Conservation (phyloP, 176 grass and related monocot species). For the Zizania latifolia region DNA sequence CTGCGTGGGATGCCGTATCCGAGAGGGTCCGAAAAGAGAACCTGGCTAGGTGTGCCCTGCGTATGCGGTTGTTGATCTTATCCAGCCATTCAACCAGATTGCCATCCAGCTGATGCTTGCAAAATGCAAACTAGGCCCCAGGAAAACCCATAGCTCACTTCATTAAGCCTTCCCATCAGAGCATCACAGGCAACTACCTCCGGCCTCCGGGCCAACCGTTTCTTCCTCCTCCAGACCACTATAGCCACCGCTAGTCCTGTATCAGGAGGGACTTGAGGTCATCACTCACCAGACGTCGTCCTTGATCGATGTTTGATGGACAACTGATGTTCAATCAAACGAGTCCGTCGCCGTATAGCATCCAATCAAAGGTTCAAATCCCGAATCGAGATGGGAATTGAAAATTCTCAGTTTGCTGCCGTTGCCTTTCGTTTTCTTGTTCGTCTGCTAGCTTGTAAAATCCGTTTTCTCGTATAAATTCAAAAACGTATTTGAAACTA, state of each 20-base stretch:
- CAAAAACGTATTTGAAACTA: too few species aligned
- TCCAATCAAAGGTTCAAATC: not conserved
- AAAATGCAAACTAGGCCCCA: not conserved
- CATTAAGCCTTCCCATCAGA: not conserved
- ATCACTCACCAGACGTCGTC: not conserved
- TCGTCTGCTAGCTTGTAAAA: too few species aligned
- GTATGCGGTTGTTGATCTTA: too few species aligned
- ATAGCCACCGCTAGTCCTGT: too few species aligned
- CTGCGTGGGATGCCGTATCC: too few species aligned
- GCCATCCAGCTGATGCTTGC: not conserved
- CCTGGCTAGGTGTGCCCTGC: too few species aligned
- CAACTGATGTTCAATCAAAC: not conserved
- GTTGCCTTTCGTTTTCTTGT: not conserved
- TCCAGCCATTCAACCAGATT: too few species aligned
- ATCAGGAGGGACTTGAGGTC: not conserved
- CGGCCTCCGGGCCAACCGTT: not conserved
- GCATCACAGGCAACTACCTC: not conserved
- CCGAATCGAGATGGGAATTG: not conserved
- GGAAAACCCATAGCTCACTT: not conserved
- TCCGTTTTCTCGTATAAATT: too few species aligned
- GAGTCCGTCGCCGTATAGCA: not conserved
- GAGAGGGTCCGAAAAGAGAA: too few species aligned
- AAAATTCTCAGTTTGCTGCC: not conserved
- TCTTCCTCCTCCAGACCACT: not conserved
- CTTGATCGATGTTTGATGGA: not conserved